A percentile compares a stretch with the other conserved stretches of the same genome.
These are phyloP conservation scores for Bryoglossum gracile DNA, from an alignment of 495 filamentous ascomycete species.

Conservation along the genomic window DNA sequence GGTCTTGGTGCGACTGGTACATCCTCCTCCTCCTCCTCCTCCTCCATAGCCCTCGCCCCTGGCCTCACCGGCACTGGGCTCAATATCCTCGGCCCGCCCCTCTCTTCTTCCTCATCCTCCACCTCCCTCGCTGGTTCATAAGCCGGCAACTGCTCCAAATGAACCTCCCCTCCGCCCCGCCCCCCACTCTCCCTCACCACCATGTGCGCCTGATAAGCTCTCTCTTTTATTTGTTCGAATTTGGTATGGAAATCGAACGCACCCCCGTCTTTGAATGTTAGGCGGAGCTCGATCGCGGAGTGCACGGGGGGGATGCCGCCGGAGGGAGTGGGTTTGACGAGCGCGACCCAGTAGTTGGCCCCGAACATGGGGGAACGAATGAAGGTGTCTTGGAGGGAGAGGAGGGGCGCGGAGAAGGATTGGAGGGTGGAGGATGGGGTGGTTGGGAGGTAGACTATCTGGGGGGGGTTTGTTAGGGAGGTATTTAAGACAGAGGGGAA, in stretches of 20 bases:
- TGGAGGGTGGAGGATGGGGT: slow-evolving; percentile 60
- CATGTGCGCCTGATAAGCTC: slow-evolving; percentile 70
- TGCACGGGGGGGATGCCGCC: slow-evolving; percentile 80
- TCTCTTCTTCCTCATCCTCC: slow-evolving; percentile 19
- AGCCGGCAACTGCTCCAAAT: slow-evolving; percentile 78
- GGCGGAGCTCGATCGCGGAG: slow-evolving; percentile 64
- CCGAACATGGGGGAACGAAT: slow-evolving; percentile 91
- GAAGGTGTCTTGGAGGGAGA: slow-evolving; percentile 80
- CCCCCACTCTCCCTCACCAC: slow-evolving; percentile 39
- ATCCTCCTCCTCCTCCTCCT: slow-evolving; percentile 21
- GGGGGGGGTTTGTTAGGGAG: no score
- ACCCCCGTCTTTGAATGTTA: slow-evolving; percentile 91
- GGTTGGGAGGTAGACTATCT: slow-evolving; percentile 87
- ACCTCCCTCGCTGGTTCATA: slow-evolving; percentile 49
- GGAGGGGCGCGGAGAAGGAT: slow-evolving; percentile 83
- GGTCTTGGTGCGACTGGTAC: slow-evolving; percentile 25
- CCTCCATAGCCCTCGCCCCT: slow-evolving; percentile 12
- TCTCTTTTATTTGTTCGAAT: slow-evolving; percentile 80
- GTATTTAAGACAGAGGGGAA: no score
- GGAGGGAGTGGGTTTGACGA: slow-evolving; percentile 68
- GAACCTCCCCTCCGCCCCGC: slow-evolving; percentile 36
- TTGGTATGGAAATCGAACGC: slow-evolving; percentile 83
- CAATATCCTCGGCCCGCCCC: slow-evolving; percentile 22
- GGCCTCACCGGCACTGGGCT: slow-evolving; percentile 21
- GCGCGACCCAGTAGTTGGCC: slow-evolving; percentile 83